Conservation (phyloP, 2,329 filamentous ascomycete genomes). For the Venturia aucupariae region DNA sequence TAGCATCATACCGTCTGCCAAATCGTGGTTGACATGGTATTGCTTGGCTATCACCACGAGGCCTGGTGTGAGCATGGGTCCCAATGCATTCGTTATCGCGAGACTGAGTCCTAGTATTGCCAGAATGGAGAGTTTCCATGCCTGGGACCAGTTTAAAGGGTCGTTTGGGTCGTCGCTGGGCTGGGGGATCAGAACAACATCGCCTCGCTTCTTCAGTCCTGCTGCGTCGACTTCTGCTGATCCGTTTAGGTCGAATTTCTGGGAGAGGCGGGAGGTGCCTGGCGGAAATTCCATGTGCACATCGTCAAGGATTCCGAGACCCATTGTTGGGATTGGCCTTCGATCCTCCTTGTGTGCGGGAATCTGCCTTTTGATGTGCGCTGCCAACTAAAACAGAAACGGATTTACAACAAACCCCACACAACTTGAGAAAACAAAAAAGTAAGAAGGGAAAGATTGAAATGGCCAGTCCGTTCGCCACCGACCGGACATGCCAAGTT, state of each 20-base stretch:
- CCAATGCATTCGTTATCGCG: conserved; percentile 17
- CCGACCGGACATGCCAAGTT: neutral
- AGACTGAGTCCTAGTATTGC: conserved; percentile 7
- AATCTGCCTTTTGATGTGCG: neutral
- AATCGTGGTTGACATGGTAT: conserved; percentile 32
- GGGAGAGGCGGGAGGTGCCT: neutral
- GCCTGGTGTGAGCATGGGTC: conserved; percentile 43
- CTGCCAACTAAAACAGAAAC: neutral
- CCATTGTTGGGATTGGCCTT: neutral
- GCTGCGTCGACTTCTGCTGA: neutral
- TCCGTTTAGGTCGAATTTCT: neutral
- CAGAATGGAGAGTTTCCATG: conserved; percentile 12
- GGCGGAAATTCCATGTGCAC: conserved; percentile 9
- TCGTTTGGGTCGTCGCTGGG: conserved; percentile 39
- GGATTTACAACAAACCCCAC: neutral
- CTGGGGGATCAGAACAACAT: conserved; percentile 26
- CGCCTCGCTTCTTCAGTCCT: conserved; percentile 14
- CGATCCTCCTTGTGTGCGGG: neutral
- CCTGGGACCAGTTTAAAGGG: conserved; percentile 35
- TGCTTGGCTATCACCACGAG: conserved; percentile 37
- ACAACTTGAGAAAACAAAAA: neutral
- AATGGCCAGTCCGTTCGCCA: neutral
- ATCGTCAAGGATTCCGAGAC: conserved; percentile 9
- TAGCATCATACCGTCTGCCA: conserved; percentile 39
- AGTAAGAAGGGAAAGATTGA: neutral